Evolutionary conservation across 495 filamentous ascomycete species (phyloP), one percentile per base, ranked within the genome.

Genomic region (Diplogelasinospora grovesii): DNA sequence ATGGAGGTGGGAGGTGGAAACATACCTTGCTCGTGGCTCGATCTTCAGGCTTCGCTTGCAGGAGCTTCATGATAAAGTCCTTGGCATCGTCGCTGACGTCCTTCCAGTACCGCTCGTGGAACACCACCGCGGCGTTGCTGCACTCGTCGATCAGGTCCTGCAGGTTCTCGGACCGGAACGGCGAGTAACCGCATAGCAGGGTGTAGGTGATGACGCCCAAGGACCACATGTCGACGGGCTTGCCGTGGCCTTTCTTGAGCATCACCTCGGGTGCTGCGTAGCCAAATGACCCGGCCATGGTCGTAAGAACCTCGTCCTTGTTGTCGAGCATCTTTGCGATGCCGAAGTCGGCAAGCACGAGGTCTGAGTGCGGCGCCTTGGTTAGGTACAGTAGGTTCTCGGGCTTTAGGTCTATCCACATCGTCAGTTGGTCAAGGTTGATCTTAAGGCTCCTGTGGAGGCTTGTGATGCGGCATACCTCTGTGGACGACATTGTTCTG

Each of bases 201-300:
- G 93, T 97, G 67, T 99, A 99, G 21, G 93, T 97, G 56, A 99
- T 97, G 49, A 99, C 90, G 48, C 92, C 92, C 53, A 99, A 71
- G 7, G 90, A 96, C 92, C 92, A 99, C 86, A 99, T 93, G 57
- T 99, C 92, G 21, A 97, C 92, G n/a, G 92, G 85, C 61, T 97
- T 97, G 54, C 93, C 92, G 58, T 99, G 92, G 25, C 93, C 92
- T 50, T 86, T 78, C 70, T 95, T 96, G 34, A 95, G 71, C 92
- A 99, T 99, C 30, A 99, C 89, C 59, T 99, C 92, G 6, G 92
- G 92, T 1, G 92, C 92, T 14, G 92, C 92, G 54, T 99, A 99
- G 27, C 92, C 92, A 60, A 99, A 97, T 3, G 93, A 97, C 23
- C 92, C 92, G 14, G 92, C 92, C 92, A 99, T 99, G 44, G 92